Evolutionary conservation across 1,284 basidiomycete species (phyloP).

Genomic region (Ceratobasidium papillatum): DNA sequence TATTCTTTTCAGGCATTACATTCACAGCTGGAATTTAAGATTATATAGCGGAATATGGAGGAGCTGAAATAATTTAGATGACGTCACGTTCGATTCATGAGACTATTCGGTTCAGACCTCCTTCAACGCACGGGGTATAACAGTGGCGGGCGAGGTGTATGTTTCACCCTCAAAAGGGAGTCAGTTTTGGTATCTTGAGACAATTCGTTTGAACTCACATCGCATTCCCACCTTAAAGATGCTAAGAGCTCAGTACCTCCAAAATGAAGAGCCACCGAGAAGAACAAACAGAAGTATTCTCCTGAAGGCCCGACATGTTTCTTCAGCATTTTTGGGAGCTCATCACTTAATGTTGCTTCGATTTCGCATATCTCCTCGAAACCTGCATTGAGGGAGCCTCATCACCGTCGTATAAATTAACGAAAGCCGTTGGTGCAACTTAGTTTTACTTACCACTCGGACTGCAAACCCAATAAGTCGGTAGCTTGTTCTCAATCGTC

Average conservation of each 20-base stretch:
- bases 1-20: too few relatives aligned
- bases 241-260: conserved; percentile 41
- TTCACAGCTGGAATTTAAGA: too few relatives aligned
- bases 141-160: too few relatives aligned
- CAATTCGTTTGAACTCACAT: conserved; percentile 4
- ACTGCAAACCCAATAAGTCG: conserved; percentile 18
- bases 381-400: conserved; percentile 29
- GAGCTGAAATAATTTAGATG: too few relatives aligned
- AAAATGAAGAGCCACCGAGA: conserved; percentile 38
- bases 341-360: conserved; percentile 22
- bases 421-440: too few relatives aligned
- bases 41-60: too few relatives aligned
- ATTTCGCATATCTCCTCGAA: conserved; percentile 35
- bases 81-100: too few relatives aligned
- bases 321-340: conserved; percentile 19
- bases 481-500: neutral
- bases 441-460: neutral
- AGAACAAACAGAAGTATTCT: conserved; percentile 32
- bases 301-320: conserved; percentile 20
- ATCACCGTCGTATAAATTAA: neutral
- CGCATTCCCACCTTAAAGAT: conserved; percentile 40
- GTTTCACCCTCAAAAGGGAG: too few relatives aligned
- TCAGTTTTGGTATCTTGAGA: too few relatives aligned
- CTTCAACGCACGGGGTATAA: too few relatives aligned
- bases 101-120: too few relatives aligned